phyloP scores from a whole-genome alignment of 2,329 filamentous ascomycete genomes.

The Colletotrichum australisinense region DNA sequence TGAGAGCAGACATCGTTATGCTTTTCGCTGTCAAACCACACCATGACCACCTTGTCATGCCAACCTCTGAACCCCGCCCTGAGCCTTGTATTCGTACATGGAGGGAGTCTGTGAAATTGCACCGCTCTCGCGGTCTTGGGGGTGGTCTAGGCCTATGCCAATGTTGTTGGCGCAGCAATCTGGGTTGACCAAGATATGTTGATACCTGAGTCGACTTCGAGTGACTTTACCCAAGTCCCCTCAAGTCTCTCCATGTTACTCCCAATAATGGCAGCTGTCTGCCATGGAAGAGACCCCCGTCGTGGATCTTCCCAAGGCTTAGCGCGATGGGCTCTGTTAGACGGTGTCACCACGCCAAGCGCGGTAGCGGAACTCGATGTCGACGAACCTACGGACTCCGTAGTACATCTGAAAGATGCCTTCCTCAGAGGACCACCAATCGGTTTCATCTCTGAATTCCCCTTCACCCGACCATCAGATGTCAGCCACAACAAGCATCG shows the following conservation, averaged over 20 bases:
- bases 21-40: not conserved
- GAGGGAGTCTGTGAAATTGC: constrained; percentile 3
- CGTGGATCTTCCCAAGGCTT: constrained; percentile 6
- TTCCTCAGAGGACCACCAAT: constrained; percentile 1
- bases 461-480: not conserved
- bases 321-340: not conserved
- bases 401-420: not conserved
- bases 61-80: constrained; percentile 6
- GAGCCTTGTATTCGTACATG: not conserved
- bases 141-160: constrained; percentile 1
- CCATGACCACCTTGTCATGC: constrained; percentile 11
- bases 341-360: constrained; percentile 10
- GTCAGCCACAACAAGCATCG: constrained; percentile 6
- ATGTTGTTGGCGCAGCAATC: constrained; percentile 19
- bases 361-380: not conserved
- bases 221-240: constrained; percentile 21
- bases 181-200: not conserved
- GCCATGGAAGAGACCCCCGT: not conserved
- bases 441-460: not conserved
- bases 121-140: not conserved
- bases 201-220: constrained; percentile 9
- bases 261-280: not conserved
- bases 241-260: constrained; percentile 17
- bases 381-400: not conserved
- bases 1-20: constrained; percentile 5